Evolutionary conservation across 192 early-diverging fungal species (phyloP), one percentile per base, ranked within the genome.

Genomic region (Umbelopsis sp.): DNA sequence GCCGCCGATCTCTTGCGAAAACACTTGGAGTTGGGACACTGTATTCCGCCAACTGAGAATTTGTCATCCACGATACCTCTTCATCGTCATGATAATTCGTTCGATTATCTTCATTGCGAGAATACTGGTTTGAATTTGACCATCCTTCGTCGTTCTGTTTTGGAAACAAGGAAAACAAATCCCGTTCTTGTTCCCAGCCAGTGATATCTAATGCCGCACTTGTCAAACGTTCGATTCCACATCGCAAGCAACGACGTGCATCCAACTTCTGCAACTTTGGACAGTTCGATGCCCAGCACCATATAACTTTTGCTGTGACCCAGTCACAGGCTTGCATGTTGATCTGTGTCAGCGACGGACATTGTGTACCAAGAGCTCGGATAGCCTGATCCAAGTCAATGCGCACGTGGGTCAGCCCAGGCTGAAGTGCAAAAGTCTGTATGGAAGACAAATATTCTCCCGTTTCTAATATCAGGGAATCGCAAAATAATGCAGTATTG

Each of bases 391-490:
- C 67, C 0, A 75, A 48, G 22, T 77, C 69, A 33, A 85, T 71
- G 13, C 70, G 61, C 13, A 81, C 77, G 44, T 73, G 78, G 0
- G 81, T 83, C 41, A 83, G 70, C 27, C 78, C 79, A 11, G 72
- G 77, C 44, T 85, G 84, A n/a, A 74, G 65, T 15, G 76, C 73
- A 25, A 78, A 81, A 25, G 71, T 47, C 44, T 85, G 84, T 41
- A 83, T 50, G 11, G 79, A 79, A 2, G 81, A 83, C 15, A 77
- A 21, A 49, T 85, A 85, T 45, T 85, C 84, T 3, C 80, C 84
- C 2, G 84, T 85, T 49, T 83, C 81, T 45, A 72, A 52, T 33
- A 79, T 74, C 8, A 79, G 41, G 33, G 82, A 78, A 41, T 82
- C 84, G 10, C 67, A 50, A 13, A 71, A 67, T 33, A 83, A 30